Evolutionary conservation across 345 rosid species (phyloP), one percentile per base, ranked within the genome.

Genomic region (Populus davidiana): DNA sequence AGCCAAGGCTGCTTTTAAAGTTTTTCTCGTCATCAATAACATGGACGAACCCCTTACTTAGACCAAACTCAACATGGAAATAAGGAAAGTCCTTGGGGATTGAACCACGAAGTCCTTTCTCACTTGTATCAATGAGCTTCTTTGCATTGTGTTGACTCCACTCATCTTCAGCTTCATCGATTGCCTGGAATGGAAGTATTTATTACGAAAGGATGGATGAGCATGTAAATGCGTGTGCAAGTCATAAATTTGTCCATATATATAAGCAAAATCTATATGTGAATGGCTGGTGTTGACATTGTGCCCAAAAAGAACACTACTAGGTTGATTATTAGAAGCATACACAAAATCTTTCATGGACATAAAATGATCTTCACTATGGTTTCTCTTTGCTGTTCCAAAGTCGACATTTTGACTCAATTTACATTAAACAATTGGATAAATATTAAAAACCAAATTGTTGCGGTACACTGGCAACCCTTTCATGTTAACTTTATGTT

Each of bases 121-220:
- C 86, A 65, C 96, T 91, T 1, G 99, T 96, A 79, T 93, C 98
- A 2, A 90, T 96, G 36, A 96, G 92, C 86, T 87, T 96, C 88
- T 93, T 96, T 21, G 98, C 93, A 59, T 92, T 93, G 59, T 52
- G 99, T 67, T 92, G 99, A 88, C 97, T 96, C 99, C 97, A 96
- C 74, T 96, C 98, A 21, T 94, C 97, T 83, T 93, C 98, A 2
- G 99, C 99, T 86, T 96, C 98, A 11, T 96, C 97, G 16, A 96
- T 96, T 14, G 98, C 99, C 96, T 90, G 87, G 72, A 68, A 39
- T 25, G 74, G n/a, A 35, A 17, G 23, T 29, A 62, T 62, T 62
- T 62, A 20, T 52, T 52, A 20, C 9, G 23, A 52, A 52, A 18
- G 59, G 59, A 52, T 6, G n/a, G n/a, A 20, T 52, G 23, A 20